These are phyloP conservation scores for Groenewaldozyma auringiensis DNA, from an alignment of 1,139 yeast species.

Conservation along the genomic window DNA sequence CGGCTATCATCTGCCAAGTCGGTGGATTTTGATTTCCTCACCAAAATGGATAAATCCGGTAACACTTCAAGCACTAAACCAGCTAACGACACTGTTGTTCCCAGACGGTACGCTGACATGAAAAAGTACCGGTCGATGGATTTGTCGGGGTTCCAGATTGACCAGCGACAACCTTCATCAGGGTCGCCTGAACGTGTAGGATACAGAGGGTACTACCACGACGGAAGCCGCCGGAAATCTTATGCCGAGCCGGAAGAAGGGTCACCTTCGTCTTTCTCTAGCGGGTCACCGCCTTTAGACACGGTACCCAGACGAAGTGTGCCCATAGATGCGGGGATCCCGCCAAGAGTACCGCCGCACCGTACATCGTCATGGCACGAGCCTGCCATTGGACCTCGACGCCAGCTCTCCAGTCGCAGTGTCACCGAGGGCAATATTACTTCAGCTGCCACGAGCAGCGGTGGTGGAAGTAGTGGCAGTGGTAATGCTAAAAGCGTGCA, in stretches of 20 bases:
- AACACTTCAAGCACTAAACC: background rate
- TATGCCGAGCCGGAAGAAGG: background rate
- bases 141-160: slow-evolving; percentile 2
- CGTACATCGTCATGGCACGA: slow-evolving; percentile 5
- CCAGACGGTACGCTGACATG: background rate
- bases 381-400: slow-evolving; percentile 3
- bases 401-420: background rate
- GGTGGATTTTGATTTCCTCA: slow-evolving; percentile 2
- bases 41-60: background rate
- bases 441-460: background rate
- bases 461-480: background rate
- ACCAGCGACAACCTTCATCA: slow-evolving; percentile 1
- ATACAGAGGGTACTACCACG: background rate
- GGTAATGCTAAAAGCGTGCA: background rate
- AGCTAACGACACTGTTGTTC: background rate
- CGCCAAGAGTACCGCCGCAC: slow-evolving; percentile 26
- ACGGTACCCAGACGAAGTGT: slow-evolving; percentile 1
- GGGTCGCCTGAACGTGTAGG: background rate
- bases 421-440: background rate
- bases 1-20: slow-evolving; percentile 3
- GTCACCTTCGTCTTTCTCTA: background rate
- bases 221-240: background rate
- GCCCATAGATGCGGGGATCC: slow-evolving; percentile 23
- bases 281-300: too few species aligned
- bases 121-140: slow-evolving; percentile 1